Evolutionary conservation across 306 rosid species (phyloP).

Genomic region (Hippophae gyantsensis): DNA sequence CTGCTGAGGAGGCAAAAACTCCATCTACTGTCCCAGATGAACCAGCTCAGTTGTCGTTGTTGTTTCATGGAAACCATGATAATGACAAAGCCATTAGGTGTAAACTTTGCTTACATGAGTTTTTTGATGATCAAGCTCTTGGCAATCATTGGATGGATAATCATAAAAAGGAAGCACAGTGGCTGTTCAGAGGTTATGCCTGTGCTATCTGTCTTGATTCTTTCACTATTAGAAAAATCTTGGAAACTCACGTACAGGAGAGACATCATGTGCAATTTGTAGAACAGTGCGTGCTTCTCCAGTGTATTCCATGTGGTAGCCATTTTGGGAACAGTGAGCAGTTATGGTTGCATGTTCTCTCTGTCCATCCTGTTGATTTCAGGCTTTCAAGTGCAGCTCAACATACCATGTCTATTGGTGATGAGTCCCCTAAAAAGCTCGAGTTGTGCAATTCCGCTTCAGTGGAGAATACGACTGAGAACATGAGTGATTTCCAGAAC

Average conservation of each 20-base stretch:
- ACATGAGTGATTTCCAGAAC: constrained; percentile 47
- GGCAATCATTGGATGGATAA: constrained; percentile 88
- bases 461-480: constrained; percentile 48
- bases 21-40: constrained; percentile 37
- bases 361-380: constrained; percentile 61
- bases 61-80: constrained; percentile 30
- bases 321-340: constrained; percentile 81
- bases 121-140: constrained; percentile 64
- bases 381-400: constrained; percentile 48
- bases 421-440: constrained; percentile 45
- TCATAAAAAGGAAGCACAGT: constrained; percentile 98
- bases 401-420: constrained; percentile 37
- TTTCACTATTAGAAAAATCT: constrained; percentile 72
- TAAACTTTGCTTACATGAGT: constrained; percentile 67
- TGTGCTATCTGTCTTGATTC: constrained; percentile 97
- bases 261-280: constrained; percentile 89
- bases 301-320: constrained; percentile 90
- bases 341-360: constrained; percentile 81
- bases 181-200: constrained; percentile 93
- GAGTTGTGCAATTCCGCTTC: constrained; percentile 40
- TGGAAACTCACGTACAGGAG: constrained; percentile 96
- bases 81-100: constrained; percentile 52
- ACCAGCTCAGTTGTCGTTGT: constrained; percentile 40
- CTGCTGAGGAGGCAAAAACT: constrained; percentile 39
- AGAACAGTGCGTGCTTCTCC: constrained; percentile 96